A percentile compares a stretch with the other conserved stretches of the same genome.
Evolutionary conservation across 768 basidiomycete genomes (phyloP).

Genomic region (Galerina marginata): DNA sequence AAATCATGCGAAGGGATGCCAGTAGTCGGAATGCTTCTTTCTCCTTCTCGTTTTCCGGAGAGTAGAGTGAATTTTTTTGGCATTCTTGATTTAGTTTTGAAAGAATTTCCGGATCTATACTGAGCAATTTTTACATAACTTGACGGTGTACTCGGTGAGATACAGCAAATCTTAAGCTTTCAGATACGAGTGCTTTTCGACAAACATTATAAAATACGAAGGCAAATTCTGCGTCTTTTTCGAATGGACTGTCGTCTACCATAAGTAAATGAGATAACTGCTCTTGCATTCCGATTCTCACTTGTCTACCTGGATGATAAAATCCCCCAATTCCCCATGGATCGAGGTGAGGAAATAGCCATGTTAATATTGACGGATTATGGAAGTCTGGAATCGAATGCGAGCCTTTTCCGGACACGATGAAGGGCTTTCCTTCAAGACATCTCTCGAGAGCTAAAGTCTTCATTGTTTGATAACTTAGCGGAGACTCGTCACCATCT

Average conservation of each 20-base stretch:
- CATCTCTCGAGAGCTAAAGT: not conserved
- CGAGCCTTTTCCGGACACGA: not conserved
- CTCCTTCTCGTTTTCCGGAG: not conserved
- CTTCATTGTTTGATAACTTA: constrained; percentile 4
- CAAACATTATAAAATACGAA: not conserved
- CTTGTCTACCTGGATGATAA: too few species aligned
- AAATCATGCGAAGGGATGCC: constrained; percentile 5
- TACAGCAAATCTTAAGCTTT: not conserved
- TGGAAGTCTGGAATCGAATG: not conserved
- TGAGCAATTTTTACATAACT: not conserved
- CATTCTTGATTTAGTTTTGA: not conserved
- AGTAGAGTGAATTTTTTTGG: not conserved
- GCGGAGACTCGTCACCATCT: not conserved
- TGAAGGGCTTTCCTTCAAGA: not conserved
- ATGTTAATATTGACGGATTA: not conserved
- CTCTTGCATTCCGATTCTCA: too few species aligned
- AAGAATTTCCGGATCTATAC: not conserved
- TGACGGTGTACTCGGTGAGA: not conserved
- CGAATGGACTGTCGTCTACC: too few species aligned
- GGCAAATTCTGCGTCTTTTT: not conserved
- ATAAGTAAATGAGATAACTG: too few species aligned
- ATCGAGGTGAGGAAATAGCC: too few species aligned
- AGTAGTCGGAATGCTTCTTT: not conserved
- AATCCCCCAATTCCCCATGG: too few species aligned
- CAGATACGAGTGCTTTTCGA: not conserved